Evolutionary conservation across 2,329 filamentous ascomycete species (phyloP).

Genomic region (Sarocladium kiliense): DNA sequence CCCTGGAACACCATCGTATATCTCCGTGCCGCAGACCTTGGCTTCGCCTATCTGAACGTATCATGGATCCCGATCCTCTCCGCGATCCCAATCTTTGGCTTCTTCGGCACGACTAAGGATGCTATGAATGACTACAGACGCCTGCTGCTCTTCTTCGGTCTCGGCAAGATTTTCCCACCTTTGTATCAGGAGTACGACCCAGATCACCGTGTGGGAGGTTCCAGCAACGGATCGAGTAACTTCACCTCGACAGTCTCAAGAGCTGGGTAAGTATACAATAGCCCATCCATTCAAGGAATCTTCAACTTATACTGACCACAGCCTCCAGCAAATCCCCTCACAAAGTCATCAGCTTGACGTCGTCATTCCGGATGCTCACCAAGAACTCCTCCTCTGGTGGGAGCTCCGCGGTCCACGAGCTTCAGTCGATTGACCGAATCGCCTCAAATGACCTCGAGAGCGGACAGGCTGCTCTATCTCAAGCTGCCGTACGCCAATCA

Average conservation of each 20-base stretch:
- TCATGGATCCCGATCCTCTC: constrained; percentile 45
- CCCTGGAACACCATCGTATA: constrained; percentile 45
- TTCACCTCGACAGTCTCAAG: constrained; percentile 2
- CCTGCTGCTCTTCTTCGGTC: constrained; percentile 31
- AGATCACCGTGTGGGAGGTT: constrained; percentile 20
- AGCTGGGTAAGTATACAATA: constrained; percentile 17
- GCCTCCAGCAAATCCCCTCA: background rate
- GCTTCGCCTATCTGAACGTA: constrained; percentile 36
- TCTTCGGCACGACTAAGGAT: constrained; percentile 53
- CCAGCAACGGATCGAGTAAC: constrained; percentile 14
- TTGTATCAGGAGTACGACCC: constrained; percentile 35
- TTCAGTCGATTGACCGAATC: constrained; percentile 11
- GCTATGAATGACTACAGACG: constrained; percentile 44
- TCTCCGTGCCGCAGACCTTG: constrained; percentile 33
- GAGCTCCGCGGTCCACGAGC: background rate
- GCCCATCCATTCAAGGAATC: background rate
- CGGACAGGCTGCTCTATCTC: background rate
- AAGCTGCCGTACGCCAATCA: constrained; percentile 4
- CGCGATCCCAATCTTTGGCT: constrained; percentile 42
- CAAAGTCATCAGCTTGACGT: constrained; percentile 7
- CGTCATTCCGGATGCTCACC: constrained; percentile 2
- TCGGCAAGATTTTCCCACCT: constrained; percentile 38
- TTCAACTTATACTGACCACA: background rate
- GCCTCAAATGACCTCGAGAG: constrained; percentile 7
- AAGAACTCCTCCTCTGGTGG: background rate